Percentiles rank a stretch among this genome's conserved stretches.
Evolutionary conservation across 2,329 filamentous ascomycete species (phyloP).

Genomic region (Stagonosporopsis cucurbitacearum): DNA sequence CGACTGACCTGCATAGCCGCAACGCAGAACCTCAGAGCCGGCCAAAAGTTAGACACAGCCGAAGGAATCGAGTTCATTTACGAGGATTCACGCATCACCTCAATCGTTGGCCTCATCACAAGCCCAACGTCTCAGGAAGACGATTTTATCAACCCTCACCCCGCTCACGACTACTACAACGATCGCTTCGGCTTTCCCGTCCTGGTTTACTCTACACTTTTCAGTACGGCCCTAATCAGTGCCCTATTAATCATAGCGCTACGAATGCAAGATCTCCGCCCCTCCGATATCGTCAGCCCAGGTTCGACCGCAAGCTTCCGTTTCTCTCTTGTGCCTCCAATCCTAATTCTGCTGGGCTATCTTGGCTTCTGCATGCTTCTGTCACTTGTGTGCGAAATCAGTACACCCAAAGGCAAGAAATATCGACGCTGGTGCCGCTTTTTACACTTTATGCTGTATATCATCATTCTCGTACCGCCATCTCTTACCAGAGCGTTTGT

Average conservation of each 20-base stretch:
- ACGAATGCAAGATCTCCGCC: slow-evolving; percentile 1
- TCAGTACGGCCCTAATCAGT: neutral
- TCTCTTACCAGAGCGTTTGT: neutral
- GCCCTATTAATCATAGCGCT: neutral
- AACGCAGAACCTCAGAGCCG: neutral
- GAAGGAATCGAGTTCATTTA: slow-evolving; percentile 2
- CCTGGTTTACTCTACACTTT: neutral
- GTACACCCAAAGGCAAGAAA: neutral
- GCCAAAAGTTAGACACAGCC: neutral
- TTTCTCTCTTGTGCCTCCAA: neutral
- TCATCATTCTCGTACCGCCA: neutral
- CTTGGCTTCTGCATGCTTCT: neutral
- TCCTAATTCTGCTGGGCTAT: slow-evolving; percentile 1
- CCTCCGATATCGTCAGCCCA: neutral
- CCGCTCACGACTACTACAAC: slow-evolving; percentile 9
- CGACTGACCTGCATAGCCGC: neutral
- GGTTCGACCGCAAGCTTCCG: neutral
- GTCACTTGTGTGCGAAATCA: slow-evolving; percentile 1
- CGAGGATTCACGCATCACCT: neutral
- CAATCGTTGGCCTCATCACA: neutral
- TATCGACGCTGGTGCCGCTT: slow-evolving; percentile 1
- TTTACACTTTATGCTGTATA: neutral
- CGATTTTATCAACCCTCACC: slow-evolving; percentile 1
- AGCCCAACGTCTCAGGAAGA: neutral
- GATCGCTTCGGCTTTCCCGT: slow-evolving; percentile 8